Evolutionary conservation across 2,329 filamentous ascomycete species (phyloP), one percentile per base, ranked within the genome.

Genomic region (Botrytis elliptica): DNA sequence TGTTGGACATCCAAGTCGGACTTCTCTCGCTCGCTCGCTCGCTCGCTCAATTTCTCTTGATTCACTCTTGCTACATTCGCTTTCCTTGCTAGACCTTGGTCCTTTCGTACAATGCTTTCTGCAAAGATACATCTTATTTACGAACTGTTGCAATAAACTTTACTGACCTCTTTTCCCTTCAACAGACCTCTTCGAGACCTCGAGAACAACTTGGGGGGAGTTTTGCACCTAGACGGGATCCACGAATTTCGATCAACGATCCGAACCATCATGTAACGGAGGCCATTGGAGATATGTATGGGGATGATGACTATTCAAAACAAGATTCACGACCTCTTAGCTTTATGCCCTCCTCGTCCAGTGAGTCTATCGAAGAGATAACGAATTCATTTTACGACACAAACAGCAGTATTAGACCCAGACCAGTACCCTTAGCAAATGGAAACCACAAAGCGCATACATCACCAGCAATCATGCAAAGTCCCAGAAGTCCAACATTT

Each of bases 211-310:
- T 81, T 75, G 81, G 81, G 73, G 81, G 78, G 68, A 80, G 79
- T 73, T 82, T 81, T 75, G 78, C 77, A 73, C 81, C 77, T 70
- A 77, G 80, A 73, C 77, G 82, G 80, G 78, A 68, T 74, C 63
- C 75, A 44, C 80, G 81, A 77, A 77, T 81, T 46, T 82, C 81
- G 36, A 82, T 92, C 81, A 91, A 88, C 84, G 91, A 93, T 84
- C 89, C 91, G 78, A 90, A 84, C 81, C 90, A 93, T 83, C 91
- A 93, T 87, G 89, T 93, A 79, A 93, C 91, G 65, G 91, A 93
- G 81, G 90, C 91, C 72, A 92, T 93, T 82, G 90, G 90, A 75
- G 89, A 92, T 83, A 88, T 92, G 86, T 93, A 93, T 83, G 89
- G 89, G 80, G 88, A 89, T 78, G 83, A 83, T 78, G 84, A 86